These are phyloP conservation scores for Trametes sp. DNA, from an alignment of 1,284 basidiomycete species.

Conservation along the genomic window DNA sequence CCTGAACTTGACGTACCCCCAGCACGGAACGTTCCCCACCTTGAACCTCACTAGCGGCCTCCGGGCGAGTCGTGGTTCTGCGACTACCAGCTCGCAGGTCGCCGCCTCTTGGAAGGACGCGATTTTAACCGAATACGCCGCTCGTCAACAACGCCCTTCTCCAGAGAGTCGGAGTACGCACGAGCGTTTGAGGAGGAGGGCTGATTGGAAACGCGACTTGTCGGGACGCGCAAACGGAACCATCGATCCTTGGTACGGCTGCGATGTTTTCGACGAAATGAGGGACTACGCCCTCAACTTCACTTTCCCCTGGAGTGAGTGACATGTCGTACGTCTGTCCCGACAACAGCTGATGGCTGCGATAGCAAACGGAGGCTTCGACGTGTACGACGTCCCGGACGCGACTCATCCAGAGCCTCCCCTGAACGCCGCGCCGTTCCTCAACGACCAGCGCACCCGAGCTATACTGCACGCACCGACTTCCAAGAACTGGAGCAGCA, in stretches of 20 bases:
- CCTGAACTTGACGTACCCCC: constrained; percentile 72
- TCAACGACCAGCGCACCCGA: constrained; percentile 41
- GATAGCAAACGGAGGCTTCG: constrained; percentile 29
- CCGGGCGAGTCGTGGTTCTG: background rate
- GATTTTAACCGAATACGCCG: constrained; percentile 9
- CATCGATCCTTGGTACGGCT: constrained; percentile 45
- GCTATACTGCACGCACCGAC: constrained; percentile 71
- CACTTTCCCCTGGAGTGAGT: constrained; percentile 69
- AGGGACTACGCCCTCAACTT: constrained; percentile 46
- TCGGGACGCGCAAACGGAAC: constrained; percentile 37
- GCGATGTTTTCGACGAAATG: constrained; percentile 42
- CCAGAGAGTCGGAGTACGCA: background rate
- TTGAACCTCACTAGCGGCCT: constrained; percentile 14
- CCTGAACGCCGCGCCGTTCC: constrained; percentile 55
- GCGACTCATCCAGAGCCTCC: constrained; percentile 55
- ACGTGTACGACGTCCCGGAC: constrained; percentile 60
- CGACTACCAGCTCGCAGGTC: background rate
- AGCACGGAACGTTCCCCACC: constrained; percentile 58
- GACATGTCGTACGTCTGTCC: background rate
- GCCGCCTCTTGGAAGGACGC: constrained; percentile 19
- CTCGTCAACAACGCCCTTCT: background rate
- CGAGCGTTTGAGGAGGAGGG: background rate
- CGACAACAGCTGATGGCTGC: background rate
- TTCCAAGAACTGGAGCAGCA: constrained; percentile 59
- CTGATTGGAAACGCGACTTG: constrained; percentile 35